These are phyloP conservation scores for Suillus hirtellus DNA, from an alignment of 768 basidiomycete genomes.

Conservation along the genomic window DNA sequence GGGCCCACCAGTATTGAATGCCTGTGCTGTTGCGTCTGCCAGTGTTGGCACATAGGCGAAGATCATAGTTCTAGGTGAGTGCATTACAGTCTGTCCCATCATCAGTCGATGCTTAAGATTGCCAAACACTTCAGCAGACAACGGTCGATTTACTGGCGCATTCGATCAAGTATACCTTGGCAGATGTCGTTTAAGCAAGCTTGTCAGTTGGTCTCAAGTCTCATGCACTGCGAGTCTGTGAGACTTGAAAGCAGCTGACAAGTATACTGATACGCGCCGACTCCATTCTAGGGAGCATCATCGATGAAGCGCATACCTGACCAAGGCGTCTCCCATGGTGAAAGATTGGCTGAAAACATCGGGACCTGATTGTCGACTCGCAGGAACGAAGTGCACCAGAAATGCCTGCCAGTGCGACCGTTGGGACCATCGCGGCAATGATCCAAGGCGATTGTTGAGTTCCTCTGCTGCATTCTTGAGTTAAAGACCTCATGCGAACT, in stretches of 20 bases:
- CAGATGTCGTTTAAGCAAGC: background rate
- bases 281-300: background rate
- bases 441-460: background rate
- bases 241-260: background rate
- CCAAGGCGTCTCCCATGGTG: background rate
- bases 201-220: background rate
- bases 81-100: slow-evolving; percentile 22
- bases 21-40: slow-evolving; percentile 26
- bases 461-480: background rate
- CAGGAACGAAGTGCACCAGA: background rate
- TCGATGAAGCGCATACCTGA: background rate
- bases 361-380: background rate
- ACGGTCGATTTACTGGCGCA: background rate
- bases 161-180: background rate
- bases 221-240: background rate
- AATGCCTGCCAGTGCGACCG: background rate
- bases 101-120: background rate
- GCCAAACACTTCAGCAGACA: background rate
- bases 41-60: slow-evolving; percentile 17
- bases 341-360: background rate
- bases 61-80: background rate
- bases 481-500: background rate
- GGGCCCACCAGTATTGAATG: slow-evolving; percentile 26
- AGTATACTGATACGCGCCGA: background rate
- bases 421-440: background rate